Conservation (phyloP, 2,329 filamentous ascomycete genomes). For the Botryotinia convoluta region DNA sequence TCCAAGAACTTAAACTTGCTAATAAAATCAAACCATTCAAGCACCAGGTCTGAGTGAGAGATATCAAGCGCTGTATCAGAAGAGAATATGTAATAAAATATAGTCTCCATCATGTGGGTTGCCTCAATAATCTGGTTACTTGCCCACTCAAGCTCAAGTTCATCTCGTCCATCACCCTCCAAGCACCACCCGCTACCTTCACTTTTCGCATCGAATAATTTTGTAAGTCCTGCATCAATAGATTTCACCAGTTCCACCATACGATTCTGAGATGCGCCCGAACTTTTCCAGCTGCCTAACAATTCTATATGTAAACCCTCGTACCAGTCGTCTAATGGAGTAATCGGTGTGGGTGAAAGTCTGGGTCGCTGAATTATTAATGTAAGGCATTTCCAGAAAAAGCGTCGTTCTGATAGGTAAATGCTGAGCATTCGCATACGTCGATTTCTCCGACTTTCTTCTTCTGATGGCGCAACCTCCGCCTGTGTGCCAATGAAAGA, state of each 20-base stretch:
- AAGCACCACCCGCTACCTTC: slow-evolving; percentile 46
- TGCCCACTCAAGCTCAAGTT: slow-evolving; percentile 58
- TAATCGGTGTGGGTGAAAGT: background rate
- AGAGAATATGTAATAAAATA: slow-evolving; percentile 67
- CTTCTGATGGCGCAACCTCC: slow-evolving; percentile 52
- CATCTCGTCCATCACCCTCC: slow-evolving; percentile 49
- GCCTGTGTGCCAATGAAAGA: slow-evolving; percentile 38
- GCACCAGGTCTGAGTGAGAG: slow-evolving; percentile 56
- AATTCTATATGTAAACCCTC: background rate
- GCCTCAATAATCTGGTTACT: slow-evolving; percentile 66
- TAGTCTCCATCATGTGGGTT: slow-evolving; percentile 68
- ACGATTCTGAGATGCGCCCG: slow-evolving; percentile 21
- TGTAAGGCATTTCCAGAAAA: slow-evolving; percentile 57
- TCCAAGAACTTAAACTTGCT: slow-evolving; percentile 69
- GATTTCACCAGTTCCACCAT: slow-evolving; percentile 46
- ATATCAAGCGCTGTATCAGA: slow-evolving; percentile 47
- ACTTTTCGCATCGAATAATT: slow-evolving; percentile 35
- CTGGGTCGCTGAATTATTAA: slow-evolving; percentile 14
- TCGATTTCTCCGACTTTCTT: slow-evolving; percentile 61
- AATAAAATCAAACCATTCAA: slow-evolving; percentile 68
- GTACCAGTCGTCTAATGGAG: slow-evolving; percentile 8
- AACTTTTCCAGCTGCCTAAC: slow-evolving; percentile 9
- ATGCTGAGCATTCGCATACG: slow-evolving; percentile 66
- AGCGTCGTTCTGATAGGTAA: slow-evolving; percentile 69
- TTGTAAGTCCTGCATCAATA: slow-evolving; percentile 49